These are phyloP conservation scores for Tulasnella sp. DNA, from an alignment of 768 basidiomycete species.

Conservation along the genomic window DNA sequence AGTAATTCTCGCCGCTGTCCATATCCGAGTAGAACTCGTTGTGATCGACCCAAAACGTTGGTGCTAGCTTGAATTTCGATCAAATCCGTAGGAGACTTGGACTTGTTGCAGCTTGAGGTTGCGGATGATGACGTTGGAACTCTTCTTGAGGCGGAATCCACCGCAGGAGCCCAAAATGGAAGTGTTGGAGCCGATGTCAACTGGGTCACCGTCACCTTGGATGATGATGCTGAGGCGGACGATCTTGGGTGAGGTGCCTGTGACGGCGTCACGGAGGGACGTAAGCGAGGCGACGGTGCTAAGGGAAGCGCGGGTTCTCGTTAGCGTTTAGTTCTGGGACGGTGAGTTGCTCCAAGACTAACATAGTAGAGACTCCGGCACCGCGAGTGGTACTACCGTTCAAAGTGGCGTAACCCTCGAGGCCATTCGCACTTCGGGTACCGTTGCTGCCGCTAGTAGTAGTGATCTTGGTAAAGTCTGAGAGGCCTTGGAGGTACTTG, in stretches of 20 bases:
- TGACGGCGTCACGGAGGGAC: constrained; percentile 21
- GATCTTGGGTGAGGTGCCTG: constrained; percentile 21
- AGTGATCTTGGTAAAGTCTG: neutral
- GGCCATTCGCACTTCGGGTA: neutral
- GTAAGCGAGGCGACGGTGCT: constrained; percentile 20
- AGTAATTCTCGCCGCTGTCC: neutral
- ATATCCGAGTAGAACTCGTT: constrained; percentile 6
- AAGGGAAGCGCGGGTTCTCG: neutral
- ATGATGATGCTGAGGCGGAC: constrained; percentile 22
- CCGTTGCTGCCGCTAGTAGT: neutral
- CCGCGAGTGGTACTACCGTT: constrained; percentile 24
- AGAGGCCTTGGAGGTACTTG: neutral
- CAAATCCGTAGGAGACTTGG: neutral
- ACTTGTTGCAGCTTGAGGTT: constrained; percentile 7
- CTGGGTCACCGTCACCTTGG: neutral
- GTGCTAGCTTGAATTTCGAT: neutral
- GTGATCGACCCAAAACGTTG: no score
- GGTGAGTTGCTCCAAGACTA: neutral
- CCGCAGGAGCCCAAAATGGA: constrained; percentile 1
- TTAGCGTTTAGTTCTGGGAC: neutral
- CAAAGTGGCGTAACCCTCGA: constrained; percentile 20
- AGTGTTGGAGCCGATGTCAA: constrained; percentile 2
- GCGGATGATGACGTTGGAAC: constrained; percentile 7
- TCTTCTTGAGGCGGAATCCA: constrained; percentile 1
- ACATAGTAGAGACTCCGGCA: constrained; percentile 22